Evolutionary conservation across 192 early-diverging fungal genomes (phyloP), one percentile per base, ranked within the genome.

Genomic region (Phycomyces blakesleeanus): DNA sequence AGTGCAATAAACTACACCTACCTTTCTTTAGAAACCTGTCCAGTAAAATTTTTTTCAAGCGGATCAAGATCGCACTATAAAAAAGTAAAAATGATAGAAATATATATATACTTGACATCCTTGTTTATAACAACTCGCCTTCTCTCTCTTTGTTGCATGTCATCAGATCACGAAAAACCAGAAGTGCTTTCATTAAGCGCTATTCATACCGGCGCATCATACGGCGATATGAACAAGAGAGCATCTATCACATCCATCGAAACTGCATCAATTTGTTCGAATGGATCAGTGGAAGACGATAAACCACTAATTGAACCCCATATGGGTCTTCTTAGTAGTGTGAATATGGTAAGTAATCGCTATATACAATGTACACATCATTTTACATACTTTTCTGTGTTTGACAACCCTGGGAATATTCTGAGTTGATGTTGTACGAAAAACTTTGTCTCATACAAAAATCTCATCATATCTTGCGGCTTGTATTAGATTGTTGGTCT

Each of bases 401-500:
- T 50, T 22, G 49, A 50, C 49, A 20, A 58, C 3, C 29, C 29
- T 34, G 29, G 29, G 29, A 34, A 34, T 5, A 34, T n/a, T 5
- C 29, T 34, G 29, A 34, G n/a, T 34, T 34, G 3, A 15, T 58
- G n/a, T 9, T 5, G 10, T 22, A 60, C 10, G 40, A 47, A 47
- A 41, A 0, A 24, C 56, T 44, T 15, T 37, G 0, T n/a, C 38
- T 20, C 8, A n/a, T 38, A n/a, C 16, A 21, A 25, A 61, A 16
- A 16, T 50, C 26, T n/a, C 47, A 6, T 41, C 3, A 49, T 55
- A 12, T 38, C 21, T 24, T 47, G 22, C 39, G 26, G 7, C 24
- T 21, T 34, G n/a, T 22, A 18, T 22, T 61, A 72, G 79, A 81
- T 90, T 10, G 70, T 88, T 26, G 88, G 90, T 6, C 64, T 87